phyloP scores from a whole-genome alignment of 192 early-diverging fungal genomes.

The Backusella parvicylindrica region DNA sequence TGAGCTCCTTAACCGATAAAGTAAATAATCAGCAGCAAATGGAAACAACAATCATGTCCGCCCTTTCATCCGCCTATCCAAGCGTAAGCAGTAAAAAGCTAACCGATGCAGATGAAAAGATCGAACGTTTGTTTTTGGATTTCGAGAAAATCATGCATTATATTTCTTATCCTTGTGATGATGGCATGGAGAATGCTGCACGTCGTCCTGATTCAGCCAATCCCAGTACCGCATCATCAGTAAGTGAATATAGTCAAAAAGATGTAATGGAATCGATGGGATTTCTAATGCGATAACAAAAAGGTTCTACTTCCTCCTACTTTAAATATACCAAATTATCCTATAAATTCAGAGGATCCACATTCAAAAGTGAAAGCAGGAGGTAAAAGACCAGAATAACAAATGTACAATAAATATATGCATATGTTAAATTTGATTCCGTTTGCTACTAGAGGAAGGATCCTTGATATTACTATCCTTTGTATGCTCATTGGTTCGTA shows the following conservation, averaged over 20 bases:
- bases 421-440: too few species aligned
- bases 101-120: conserved; percentile 70
- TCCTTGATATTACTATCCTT: conserved; percentile 64
- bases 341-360: neutral
- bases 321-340: conserved; percentile 30
- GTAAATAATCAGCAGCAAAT: neutral
- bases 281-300: neutral
- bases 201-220: conserved; percentile 18
- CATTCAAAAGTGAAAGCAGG: neutral
- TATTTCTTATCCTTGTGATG: conserved; percentile 40
- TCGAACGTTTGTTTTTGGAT: conserved; percentile 71
- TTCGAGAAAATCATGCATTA: conserved; percentile 65
- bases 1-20: conserved; percentile 57
- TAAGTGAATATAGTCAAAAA: neutral
- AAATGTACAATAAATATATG: neutral
- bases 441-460: conserved; percentile 62
- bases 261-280: neutral
- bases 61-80: conserved; percentile 14
- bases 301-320: conserved; percentile 21
- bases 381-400: neutral
- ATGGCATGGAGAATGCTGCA: neutral
- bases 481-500: conserved; percentile 67
- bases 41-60: conserved; percentile 12
- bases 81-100: conserved; percentile 7
- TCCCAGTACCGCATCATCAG: conserved; percentile 19